Conservation (phyloP, 2,329 filamentous ascomycete genomes). For the Fusarium temperatum region DNA sequence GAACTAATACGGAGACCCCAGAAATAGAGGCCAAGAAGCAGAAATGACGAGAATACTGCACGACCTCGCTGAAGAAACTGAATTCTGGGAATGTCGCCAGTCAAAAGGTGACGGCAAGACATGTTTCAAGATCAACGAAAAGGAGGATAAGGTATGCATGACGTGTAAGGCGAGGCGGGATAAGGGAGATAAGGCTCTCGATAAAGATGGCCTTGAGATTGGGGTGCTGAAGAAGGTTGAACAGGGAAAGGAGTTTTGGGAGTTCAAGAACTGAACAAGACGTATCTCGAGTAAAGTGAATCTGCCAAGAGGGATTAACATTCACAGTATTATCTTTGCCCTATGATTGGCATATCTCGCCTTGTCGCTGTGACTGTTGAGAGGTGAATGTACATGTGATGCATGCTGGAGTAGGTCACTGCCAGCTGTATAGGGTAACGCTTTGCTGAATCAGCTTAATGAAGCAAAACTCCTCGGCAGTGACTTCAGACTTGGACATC, state of each 20-base stretch:
- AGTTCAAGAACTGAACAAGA: background rate
- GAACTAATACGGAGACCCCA: rapidly evolving
- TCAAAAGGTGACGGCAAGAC: background rate
- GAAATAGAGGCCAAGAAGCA: rapidly evolving
- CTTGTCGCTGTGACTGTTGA: rapidly evolving
- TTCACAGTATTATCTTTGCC: background rate
- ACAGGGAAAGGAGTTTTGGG: background rate
- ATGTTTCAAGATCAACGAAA: background rate
- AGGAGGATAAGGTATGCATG: background rate
- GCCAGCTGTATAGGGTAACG: too few species aligned
- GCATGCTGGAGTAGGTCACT: too few species aligned
- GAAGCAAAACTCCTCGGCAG: background rate
- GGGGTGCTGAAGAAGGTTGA: background rate
- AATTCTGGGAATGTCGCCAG: background rate
- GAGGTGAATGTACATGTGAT: too few species aligned
- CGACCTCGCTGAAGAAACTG: background rate
- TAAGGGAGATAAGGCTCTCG: background rate
- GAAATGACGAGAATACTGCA: background rate
- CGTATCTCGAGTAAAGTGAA: rapidly evolving
- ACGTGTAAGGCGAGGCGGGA: background rate
- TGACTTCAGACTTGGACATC: rapidly evolving
- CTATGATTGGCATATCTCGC: background rate
- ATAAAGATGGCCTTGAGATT: background rate
- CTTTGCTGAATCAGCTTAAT: background rate
- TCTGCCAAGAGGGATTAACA: rapidly evolving